phyloP scores from a whole-genome alignment of 208 protist species.

The Leishmania amazonensis region DNA sequence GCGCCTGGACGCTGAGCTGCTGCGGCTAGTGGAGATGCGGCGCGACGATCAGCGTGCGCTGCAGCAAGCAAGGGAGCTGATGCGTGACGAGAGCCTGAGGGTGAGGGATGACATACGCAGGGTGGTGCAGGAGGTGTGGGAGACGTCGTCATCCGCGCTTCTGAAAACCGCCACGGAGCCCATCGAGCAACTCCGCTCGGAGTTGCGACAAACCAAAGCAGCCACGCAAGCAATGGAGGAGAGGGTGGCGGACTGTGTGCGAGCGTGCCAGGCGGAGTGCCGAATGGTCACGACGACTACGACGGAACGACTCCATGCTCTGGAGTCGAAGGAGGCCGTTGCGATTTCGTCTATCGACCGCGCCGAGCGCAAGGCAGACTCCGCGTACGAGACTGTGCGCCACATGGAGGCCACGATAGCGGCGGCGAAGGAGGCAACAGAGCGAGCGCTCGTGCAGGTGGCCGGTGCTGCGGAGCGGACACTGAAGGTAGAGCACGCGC shows the following conservation, averaged over 20 bases:
- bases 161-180: conserved; percentile 46
- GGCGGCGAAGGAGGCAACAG: conserved; percentile 42
- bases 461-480: conserved; percentile 50
- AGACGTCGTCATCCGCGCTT: conserved; percentile 40
- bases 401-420: conserved; percentile 43
- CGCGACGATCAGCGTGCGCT: conserved; percentile 63
- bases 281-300: conserved; percentile 45
- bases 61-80: conserved; percentile 36
- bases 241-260: conserved; percentile 51
- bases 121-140: conserved; percentile 62
- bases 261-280: conserved; percentile 54
- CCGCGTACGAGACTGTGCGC: conserved; percentile 44
- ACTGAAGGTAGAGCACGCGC: conserved; percentile 56
- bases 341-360: conserved; percentile 57
- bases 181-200: conserved; percentile 38
- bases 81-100: conserved; percentile 37
- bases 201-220: conserved; percentile 38
- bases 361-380: conserved; percentile 72
- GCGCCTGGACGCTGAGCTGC: conserved; percentile 71
- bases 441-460: conserved; percentile 35
- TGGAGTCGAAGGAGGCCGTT: conserved; percentile 66
- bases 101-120: conserved; percentile 36
- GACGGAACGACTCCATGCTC: conserved; percentile 62
- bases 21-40: conserved; percentile 73
- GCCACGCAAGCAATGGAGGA: conserved; percentile 47